A percentile compares a stretch with the other conserved stretches of the same genome.
phyloP scores from a whole-genome alignment of 2,329 filamentous ascomycete species.

The Epichloe amarillans region DNA sequence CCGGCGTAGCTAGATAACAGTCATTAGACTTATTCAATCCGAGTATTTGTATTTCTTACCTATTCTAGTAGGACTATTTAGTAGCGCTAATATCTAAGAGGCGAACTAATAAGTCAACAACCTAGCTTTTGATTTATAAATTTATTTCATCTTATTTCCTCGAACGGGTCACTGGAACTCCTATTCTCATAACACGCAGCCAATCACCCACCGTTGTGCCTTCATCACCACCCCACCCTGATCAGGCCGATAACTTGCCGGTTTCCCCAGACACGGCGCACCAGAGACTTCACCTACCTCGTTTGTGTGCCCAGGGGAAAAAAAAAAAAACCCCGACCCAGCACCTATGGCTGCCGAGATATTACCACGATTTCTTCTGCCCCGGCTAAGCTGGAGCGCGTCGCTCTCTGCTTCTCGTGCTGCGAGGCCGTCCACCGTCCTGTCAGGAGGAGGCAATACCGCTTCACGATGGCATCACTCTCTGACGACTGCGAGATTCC shows the following conservation, averaged over 20 bases:
- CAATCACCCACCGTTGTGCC: slow-evolving; percentile 2
- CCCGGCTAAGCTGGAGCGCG: slow-evolving; percentile 39
- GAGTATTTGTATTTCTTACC: neutral
- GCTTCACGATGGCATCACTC: slow-evolving; percentile 2
- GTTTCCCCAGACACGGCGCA: neutral
- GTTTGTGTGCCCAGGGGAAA: neutral
- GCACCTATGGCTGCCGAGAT: slow-evolving; percentile 21
- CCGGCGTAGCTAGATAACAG: too few relatives aligned
- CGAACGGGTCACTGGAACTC: too few relatives aligned
- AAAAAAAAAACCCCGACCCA: slow-evolving; percentile 6
- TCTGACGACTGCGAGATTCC: neutral
- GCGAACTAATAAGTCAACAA: too few relatives aligned
- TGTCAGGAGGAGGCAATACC: slow-evolving; percentile 8
- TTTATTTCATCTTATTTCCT: too few relatives aligned
- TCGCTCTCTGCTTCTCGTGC: slow-evolving; percentile 14
- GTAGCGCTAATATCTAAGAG: too few relatives aligned
- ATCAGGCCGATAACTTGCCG: neutral
- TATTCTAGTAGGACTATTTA: neutral
- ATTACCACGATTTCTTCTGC: slow-evolving; percentile 40
- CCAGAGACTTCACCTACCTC: neutral
- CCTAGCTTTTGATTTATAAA: too few relatives aligned
- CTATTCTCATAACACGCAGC: slow-evolving; percentile 1
- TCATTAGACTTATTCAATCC: neutral
- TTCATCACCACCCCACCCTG: slow-evolving; percentile 7
- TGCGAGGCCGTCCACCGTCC: slow-evolving; percentile 9